These are phyloP conservation scores for Botrytis cinerea DNA, from an alignment of 2,329 filamentous ascomycete genomes.

Conservation along the genomic window DNA sequence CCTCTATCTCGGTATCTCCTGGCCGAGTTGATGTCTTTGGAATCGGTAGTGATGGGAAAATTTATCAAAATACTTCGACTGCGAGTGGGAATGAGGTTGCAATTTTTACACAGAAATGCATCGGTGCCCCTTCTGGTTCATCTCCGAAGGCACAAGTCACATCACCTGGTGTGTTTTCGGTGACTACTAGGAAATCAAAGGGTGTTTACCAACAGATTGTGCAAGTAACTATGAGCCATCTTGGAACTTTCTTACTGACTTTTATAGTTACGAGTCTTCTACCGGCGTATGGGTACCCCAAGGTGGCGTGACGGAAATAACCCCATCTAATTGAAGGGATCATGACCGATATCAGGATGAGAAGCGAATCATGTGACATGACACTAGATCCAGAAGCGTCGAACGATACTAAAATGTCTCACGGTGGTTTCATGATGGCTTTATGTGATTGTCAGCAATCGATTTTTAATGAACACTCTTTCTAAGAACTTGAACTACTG, in stretches of 20 bases:
- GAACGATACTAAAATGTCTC: too few relatives aligned
- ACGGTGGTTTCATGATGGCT: not conserved
- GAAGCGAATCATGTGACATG: too few relatives aligned
- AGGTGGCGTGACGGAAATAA: not conserved
- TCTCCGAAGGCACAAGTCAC: not conserved
- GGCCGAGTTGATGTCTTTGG: not conserved
- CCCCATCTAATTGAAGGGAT: not conserved
- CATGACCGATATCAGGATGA: not conserved
- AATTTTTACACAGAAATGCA: not conserved
- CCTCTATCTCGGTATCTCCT: not conserved
- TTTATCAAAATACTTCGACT: not conserved
- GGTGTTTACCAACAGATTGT: not conserved
- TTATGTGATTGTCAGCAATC: not conserved
- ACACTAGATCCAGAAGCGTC: too few relatives aligned
- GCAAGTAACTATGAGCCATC: not conserved
- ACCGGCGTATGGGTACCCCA: not conserved
- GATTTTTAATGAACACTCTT: not conserved
- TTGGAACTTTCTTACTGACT: not conserved
- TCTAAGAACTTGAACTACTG: not conserved
- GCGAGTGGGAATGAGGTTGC: not conserved
- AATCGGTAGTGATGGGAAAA: rapidly evolving
- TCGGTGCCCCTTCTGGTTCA: not conserved
- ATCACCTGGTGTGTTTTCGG: not conserved
- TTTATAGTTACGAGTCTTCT: not conserved
- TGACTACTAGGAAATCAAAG: not conserved